Evolutionary conservation across 2,329 filamentous ascomycete species (phyloP).

Genomic region (Colletotrichum navitas): DNA sequence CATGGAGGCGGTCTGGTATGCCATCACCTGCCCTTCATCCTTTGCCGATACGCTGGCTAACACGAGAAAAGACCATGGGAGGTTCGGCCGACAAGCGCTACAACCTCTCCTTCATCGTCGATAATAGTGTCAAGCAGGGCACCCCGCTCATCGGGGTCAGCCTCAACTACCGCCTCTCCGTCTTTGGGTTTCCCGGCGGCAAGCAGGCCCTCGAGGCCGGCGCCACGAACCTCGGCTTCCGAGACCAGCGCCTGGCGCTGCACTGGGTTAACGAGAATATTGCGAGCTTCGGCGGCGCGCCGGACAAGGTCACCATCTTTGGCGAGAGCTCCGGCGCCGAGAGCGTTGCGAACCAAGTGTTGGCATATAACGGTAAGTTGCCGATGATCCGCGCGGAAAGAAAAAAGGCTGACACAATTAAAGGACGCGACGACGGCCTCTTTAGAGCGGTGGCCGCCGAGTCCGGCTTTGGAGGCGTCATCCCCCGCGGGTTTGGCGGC

Average conservation of each 20-base stretch:
- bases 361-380: constrained; percentile 60
- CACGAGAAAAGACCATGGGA: constrained; percentile 44
- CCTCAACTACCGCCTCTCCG: constrained; percentile 63
- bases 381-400: not conserved
- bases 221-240: constrained; percentile 62
- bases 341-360: constrained; percentile 59
- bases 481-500: constrained; percentile 47
- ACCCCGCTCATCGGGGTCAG: constrained; percentile 63
- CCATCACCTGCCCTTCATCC: not conserved
- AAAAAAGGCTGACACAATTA: not conserved
- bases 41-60: not conserved
- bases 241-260: constrained; percentile 61
- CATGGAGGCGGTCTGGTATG: constrained; percentile 56
- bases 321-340: constrained; percentile 65
- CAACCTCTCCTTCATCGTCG: constrained; percentile 71
- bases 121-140: constrained; percentile 58
- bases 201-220: constrained; percentile 56
- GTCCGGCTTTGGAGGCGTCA: constrained; percentile 57
- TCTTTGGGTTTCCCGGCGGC: constrained; percentile 61
- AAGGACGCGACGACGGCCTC: constrained; percentile 60
- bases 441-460: constrained; percentile 64
- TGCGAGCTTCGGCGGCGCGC: constrained; percentile 58
- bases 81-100: constrained; percentile 62
- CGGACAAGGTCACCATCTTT: constrained; percentile 62
- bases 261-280: constrained; percentile 63